Base-by-base conservation (phyloP, 2,329 filamentous ascomycete genomes). In the Neonectria faginata region DNA sequence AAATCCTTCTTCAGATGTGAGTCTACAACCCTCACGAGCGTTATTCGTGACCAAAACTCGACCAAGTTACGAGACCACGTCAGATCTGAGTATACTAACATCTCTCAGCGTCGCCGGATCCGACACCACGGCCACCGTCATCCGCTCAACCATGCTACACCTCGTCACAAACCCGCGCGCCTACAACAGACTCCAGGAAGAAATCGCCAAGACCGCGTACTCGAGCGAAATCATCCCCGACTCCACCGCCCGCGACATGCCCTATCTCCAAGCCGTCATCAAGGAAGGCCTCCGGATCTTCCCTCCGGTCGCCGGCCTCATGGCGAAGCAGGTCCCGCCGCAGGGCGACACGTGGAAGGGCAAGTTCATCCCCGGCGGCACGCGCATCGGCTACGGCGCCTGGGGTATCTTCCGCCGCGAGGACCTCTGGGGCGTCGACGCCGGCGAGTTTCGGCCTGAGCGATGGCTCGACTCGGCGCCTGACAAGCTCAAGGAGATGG, bases 51-150 rank as follows among this genome's bases (percentile, higher is more conserved):
- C 7, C 39, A 8, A 10, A 11, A 42, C 3, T 18, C 7, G 16
- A 42, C 18, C 8, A 18, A 11, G 36, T 16, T n/a, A 41, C 16
- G 2, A 8, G 6, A 0, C 16, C 22, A 7, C 5, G 12, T 9
- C 1, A 16, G 6, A 2, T 2, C 5, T 0, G 2, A 16, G 14
- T 7, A 2, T 27, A 16, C 54, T 62, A 39, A 66, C 0, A 0
- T 3, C 48, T 2, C n/a, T 56, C 50, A 81, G 81, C 44, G 78
- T 86, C 5, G 86, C 86, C 5, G 87, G 87, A 4, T 85, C 85
- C 0, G 87, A 89, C 64, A 88, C 85, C 3, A 87, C 86, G 0
- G 85, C 87, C 0, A 86, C 84, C 0, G 82, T 82, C 2, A 81
- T 89, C 10, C 82, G 87, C 2, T 78, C 82, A 41, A 86, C 82